Conservation (phyloP, 441 rosid genomes). For the Pelargonium myrrhifolium region DNA sequence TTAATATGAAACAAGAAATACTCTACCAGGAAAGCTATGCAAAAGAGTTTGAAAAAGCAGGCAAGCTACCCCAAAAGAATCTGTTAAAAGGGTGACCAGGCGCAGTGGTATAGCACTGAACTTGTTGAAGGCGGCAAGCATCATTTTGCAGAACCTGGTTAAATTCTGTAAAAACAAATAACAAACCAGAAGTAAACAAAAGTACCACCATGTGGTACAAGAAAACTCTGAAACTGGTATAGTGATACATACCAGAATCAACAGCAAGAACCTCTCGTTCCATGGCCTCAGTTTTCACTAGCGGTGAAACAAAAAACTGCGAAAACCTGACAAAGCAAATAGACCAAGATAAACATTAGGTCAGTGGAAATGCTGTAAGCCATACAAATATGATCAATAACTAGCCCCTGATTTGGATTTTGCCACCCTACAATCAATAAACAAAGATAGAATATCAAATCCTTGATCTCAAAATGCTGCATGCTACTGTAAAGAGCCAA, state of each 20-base stretch:
- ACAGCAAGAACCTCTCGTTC: conserved; percentile 93
- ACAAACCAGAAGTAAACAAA: conserved; percentile 4
- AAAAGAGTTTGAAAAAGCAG: conserved; percentile 16
- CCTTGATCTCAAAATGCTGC: neutral
- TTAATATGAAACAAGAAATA: conserved; percentile 8
- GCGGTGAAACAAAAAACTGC: conserved; percentile 93
- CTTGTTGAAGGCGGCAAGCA: conserved; percentile 85
- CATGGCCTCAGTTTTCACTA: conserved; percentile 88
- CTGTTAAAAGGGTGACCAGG: conserved; percentile 67
- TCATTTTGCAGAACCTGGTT: conserved; percentile 93
- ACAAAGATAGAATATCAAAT: neutral
- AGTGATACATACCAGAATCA: conserved; percentile 64
- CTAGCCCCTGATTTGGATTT: neutral
- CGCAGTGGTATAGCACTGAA: conserved; percentile 77
- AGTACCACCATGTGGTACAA: neutral
- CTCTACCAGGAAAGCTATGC: conserved; percentile 14
- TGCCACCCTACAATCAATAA: neutral
- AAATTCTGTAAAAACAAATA: conserved; percentile 45
- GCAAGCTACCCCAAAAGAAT: conserved; percentile 80
- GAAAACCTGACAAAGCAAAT: conserved; percentile 65
- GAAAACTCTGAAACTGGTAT: neutral
- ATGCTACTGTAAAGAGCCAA: neutral
- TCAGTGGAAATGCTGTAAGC: conserved; percentile 8
- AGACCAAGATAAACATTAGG: conserved; percentile 14
- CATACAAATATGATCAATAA: neutral